These are phyloP conservation scores for Fraxinus paxiana DNA, from an alignment of 305 asterid genomes.

Conservation along the genomic window DNA sequence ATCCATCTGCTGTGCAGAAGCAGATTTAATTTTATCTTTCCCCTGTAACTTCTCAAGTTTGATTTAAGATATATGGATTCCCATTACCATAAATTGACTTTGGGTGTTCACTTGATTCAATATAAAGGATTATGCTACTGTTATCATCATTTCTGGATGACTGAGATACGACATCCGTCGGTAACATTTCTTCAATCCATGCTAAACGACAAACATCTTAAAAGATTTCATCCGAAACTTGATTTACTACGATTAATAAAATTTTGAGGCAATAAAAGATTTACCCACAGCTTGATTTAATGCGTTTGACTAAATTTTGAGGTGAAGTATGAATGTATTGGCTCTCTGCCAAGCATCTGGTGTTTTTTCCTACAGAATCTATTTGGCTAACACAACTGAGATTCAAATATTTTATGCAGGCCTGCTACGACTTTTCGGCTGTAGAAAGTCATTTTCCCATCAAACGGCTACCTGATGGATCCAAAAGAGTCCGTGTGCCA, in stretches of 20 bases:
- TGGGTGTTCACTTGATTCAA: background rate
- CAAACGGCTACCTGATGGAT: slow-evolving; percentile 87
- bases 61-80: background rate
- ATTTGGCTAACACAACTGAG: background rate
- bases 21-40: background rate
- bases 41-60: background rate
- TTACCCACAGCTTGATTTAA: background rate
- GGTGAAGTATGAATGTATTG: background rate
- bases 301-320: background rate
- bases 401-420: slow-evolving; percentile 34
- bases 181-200: background rate
- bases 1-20: background rate
- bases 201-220: background rate
- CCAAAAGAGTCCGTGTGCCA: slow-evolving; percentile 75
- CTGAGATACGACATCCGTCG: background rate
- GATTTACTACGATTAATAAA: background rate
- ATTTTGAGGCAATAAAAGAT: background rate
- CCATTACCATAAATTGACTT: background rate
- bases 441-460: slow-evolving; percentile 38
- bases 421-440: slow-evolving; percentile 28
- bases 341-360: background rate
- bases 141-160: background rate
- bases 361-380: background rate
- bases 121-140: background rate
- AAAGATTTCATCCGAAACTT: background rate